These are phyloP conservation scores for Neurospora sp. DNA, from an alignment of 495 filamentous ascomycete genomes.

Conservation along the genomic window DNA sequence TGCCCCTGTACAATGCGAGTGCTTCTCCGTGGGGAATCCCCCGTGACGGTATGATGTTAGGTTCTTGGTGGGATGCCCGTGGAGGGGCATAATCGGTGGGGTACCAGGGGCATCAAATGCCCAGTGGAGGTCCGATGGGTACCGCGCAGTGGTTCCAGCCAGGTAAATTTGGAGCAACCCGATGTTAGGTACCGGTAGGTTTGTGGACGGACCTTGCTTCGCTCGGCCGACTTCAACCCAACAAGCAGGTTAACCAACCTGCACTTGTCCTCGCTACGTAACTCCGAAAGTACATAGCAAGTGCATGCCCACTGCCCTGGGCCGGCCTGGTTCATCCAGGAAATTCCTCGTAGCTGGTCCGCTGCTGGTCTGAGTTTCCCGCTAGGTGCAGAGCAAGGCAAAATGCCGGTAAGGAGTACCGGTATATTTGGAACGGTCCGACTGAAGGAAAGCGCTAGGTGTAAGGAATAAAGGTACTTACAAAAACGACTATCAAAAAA, in stretches of 20 bases:
- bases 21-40: constrained; percentile 1
- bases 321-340: not conserved
- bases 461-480: constrained; percentile 26
- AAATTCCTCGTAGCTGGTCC: not conserved
- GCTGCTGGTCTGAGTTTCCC: not conserved
- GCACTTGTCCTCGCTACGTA: not conserved
- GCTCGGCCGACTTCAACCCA: not conserved
- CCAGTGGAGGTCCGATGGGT: not conserved
- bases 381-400: not conserved
- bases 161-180: not conserved
- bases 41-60: not conserved
- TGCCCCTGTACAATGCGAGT: constrained; percentile 1
- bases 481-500: constrained; percentile 34
- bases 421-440: not conserved
- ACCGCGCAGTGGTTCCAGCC: not conserved
- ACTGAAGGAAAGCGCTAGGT: not conserved
- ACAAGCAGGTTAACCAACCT: not conserved
- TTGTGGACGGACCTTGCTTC: not conserved
- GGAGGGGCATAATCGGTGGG: not conserved
- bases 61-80: not conserved
- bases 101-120: not conserved
- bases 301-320: not conserved
- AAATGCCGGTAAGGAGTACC: not conserved
- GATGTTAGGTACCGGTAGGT: not conserved
- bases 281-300: not conserved